phyloP scores from a whole-genome alignment of 257 asterid genomes.

The Leonotis leonurus region DNA sequence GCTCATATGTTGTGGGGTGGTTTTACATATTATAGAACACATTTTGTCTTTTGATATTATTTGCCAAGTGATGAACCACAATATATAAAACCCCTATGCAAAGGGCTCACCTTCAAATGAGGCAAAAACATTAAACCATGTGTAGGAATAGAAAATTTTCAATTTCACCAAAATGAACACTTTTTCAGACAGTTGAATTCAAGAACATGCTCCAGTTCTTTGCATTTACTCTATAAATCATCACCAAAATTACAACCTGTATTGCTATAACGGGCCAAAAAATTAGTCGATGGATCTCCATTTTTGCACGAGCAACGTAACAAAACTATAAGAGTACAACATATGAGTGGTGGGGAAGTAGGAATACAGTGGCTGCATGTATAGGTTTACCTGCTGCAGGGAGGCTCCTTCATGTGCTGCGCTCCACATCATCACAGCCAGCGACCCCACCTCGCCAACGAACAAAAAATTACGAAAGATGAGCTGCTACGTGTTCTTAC shows the following conservation, averaged over 20 bases:
- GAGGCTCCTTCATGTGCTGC: not conserved
- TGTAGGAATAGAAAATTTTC: not conserved
- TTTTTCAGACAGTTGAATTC: not conserved
- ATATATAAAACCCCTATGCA: no score
- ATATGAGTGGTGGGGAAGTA: not conserved
- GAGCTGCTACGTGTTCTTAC: not conserved
- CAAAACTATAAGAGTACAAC: constrained; percentile 8
- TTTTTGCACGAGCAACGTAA: constrained; percentile 1
- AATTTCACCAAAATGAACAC: not conserved
- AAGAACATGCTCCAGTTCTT: constrained; percentile 16
- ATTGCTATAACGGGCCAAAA: constrained; percentile 10
- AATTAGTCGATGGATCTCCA: constrained; percentile 17
- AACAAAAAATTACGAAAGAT: constrained; percentile 4
- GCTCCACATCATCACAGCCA: constrained; percentile 4
- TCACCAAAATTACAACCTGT: constrained; percentile 12
- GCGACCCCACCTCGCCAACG: constrained; percentile 1
- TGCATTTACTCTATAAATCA: constrained; percentile 18
- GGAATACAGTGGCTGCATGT: constrained; percentile 1
- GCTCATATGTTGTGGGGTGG: no score
- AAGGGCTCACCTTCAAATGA: no score
- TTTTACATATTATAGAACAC: not conserved
- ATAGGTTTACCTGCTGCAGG: constrained; percentile 3
- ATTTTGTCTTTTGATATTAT: no score
- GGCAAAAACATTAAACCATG: no score
- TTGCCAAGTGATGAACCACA: not conserved